phyloP scores from a whole-genome alignment of 176 grass and related monocot species.

The Avena insularis region DNA sequence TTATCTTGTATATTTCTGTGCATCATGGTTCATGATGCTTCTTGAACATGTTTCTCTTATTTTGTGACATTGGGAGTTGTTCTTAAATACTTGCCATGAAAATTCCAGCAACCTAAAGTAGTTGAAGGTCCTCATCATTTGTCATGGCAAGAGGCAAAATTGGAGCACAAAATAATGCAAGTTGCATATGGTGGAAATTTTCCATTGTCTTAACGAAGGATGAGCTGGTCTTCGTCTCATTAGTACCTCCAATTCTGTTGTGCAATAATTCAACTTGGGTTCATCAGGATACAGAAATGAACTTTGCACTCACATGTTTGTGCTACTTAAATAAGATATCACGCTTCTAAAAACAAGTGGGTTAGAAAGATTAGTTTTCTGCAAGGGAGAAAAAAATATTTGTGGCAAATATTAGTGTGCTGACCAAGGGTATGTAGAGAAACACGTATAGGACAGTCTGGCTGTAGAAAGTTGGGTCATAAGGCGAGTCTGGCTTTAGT shows the following conservation, averaged over 20 bases:
- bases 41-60: not conserved
- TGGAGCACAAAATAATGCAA: not conserved
- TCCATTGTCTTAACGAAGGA: not conserved
- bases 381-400: not conserved
- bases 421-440: not conserved
- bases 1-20: not conserved
- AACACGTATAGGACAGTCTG: not conserved
- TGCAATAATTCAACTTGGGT: not conserved
- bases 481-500: not conserved
- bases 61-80: not conserved
- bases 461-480: not conserved
- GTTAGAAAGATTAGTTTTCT: not conserved
- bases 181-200: not conserved
- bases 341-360: not conserved
- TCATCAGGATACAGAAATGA: not conserved
- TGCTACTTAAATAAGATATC: not conserved
- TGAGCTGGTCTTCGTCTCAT: not conserved
- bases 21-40: not conserved
- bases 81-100: slow-evolving; percentile 1
- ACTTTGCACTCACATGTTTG: not conserved
- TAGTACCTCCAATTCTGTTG: not conserved
- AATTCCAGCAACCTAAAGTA: not conserved
- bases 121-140: slow-evolving; percentile 18
- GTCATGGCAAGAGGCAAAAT: not conserved
- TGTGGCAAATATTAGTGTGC: not conserved